Conservation (phyloP, 495 filamentous ascomycete species). For the Usnea hakonensis region DNA sequence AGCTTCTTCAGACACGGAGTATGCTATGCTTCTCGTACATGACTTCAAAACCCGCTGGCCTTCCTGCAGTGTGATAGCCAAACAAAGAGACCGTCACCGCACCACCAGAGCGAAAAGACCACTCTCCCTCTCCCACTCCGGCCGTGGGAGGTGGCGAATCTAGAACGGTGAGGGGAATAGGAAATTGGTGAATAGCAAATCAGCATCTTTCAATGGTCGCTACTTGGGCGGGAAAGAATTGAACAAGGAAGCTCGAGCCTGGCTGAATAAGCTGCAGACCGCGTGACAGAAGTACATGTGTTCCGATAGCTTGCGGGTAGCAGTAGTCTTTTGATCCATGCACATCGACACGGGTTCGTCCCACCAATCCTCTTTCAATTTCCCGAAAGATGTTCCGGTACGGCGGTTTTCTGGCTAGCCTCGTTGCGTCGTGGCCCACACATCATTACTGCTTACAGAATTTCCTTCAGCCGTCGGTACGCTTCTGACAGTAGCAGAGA, state of each 20-base stretch:
- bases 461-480: neutral
- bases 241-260: slow-evolving; percentile 1
- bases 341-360: neutral
- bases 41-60: neutral
- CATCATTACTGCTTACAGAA: neutral
- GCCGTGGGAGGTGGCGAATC: neutral
- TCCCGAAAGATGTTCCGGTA: neutral
- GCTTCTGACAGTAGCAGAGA: neutral
- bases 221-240: too few relatives aligned
- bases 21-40: neutral
- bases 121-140: neutral
- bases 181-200: too few relatives aligned
- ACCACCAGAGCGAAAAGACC: neutral
- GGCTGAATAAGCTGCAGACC: neutral
- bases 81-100: neutral
- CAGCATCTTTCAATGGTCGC: too few relatives aligned
- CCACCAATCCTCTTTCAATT: neutral
- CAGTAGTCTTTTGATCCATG: neutral
- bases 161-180: neutral
- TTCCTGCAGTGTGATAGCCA: neutral
- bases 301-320: slow-evolving; percentile 1
- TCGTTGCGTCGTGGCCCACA: neutral
- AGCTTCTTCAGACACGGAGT: neutral
- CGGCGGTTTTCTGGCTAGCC: neutral
- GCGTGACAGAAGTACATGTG: neutral